Evolutionary conservation across 306 rosid genomes (phyloP), one percentile per base, ranked within the genome.

Genomic region (Vigna hirtella): DNA sequence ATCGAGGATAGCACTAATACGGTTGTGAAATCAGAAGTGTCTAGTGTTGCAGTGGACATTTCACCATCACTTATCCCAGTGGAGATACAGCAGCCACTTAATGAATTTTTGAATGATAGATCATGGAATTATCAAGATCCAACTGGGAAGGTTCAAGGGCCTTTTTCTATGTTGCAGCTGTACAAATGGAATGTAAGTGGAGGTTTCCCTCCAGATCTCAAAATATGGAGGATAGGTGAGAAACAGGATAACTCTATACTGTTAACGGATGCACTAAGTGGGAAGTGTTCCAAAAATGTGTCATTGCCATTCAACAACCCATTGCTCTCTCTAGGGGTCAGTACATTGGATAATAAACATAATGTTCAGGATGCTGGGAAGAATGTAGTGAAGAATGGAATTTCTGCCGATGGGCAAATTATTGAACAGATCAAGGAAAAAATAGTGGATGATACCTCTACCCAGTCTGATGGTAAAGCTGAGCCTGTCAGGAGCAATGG

Each of bases 121-220:
- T 68, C 83, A 16, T 96, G 99, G 99, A 88, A 88, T 82, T 96
- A 96, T 82, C 92, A 69, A 82, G 99, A 96, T 80, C 96, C 96
- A 17, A 40, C 86, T 80, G 98, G 98, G 80, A 93, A 90, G 82
- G 63, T 88, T 85, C 97, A 90, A 84, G 99, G 99, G 59, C 99
- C 97, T 50, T 93, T 93, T 85, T 76, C 91, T 68, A 76, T 90
- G 88, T 48, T 50, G 67, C 94, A 87, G 76, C 81, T 96, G 82
- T 86, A 81, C 61, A 91, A 89, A 79, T 96, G 99, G 99, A 85
- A 57, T 73, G 59, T 64, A 32, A 83, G 77, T 70, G 96, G 97
- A 28, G 81, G 50, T 83, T 93, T 96, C 82, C 95, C 99, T 83
- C 77, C 82, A 51, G 86, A 91, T 77, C 86, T 88, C 78, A 86